Conservation (phyloP, 2,329 filamentous ascomycete species). For the Xylariaceae sp. region DNA sequence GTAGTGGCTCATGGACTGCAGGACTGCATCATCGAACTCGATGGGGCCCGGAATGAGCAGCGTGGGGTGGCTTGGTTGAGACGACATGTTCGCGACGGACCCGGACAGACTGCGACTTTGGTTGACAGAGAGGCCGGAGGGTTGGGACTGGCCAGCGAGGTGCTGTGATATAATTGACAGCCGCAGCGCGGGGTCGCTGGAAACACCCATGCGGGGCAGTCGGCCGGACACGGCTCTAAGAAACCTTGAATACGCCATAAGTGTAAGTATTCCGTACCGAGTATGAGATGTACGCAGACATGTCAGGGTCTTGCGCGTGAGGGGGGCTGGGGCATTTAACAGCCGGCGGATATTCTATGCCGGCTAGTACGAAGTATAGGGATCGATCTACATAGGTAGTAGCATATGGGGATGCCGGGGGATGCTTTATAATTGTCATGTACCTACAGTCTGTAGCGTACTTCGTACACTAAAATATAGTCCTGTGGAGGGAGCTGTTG, state of each 20-base stretch:
- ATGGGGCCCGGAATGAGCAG: constrained; percentile 96
- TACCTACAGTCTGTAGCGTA: background rate
- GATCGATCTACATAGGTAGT: too few relatives aligned
- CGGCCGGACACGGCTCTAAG: constrained; percentile 29
- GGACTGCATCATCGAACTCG: constrained; percentile 95
- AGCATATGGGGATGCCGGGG: too few relatives aligned
- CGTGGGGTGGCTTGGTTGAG: constrained; percentile 60
- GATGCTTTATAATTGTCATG: too few relatives aligned
- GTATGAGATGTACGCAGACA: background rate
- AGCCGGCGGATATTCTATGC: background rate
- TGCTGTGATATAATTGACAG: constrained; percentile 31
- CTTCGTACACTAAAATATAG: background rate
- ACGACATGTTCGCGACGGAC: constrained; percentile 50
- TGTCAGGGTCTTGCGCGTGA: background rate
- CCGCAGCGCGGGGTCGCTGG: constrained; percentile 32
- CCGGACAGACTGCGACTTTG: constrained; percentile 30
- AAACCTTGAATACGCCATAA: constrained; percentile 27
- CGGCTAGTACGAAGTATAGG: too few relatives aligned
- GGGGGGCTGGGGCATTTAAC: background rate
- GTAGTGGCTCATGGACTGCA: constrained; percentile 92
- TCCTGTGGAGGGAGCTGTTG: background rate
- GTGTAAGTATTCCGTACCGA: background rate
- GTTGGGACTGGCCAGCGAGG: constrained; percentile 22
- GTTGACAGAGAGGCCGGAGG: constrained; percentile 23
- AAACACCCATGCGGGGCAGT: constrained; percentile 27